phyloP scores from a whole-genome alignment of 257 asterid species.

The Eustoma russellianum region DNA sequence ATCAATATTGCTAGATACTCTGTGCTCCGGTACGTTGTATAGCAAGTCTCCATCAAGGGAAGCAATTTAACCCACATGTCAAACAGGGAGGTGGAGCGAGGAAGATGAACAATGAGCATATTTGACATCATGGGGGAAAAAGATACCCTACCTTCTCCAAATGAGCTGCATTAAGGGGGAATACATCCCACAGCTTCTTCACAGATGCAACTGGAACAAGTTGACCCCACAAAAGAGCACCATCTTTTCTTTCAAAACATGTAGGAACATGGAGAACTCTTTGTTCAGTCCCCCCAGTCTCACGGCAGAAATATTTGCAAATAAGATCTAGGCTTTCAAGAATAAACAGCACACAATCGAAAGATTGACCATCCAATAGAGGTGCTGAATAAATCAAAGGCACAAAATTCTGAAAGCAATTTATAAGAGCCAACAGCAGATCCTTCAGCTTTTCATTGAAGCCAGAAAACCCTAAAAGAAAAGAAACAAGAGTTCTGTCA shows the following conservation, averaged over 20 bases:
- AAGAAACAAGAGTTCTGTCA: constrained; percentile 4
- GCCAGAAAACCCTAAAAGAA: constrained; percentile 49
- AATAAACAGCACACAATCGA: constrained; percentile 62
- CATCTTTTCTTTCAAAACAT: constrained; percentile 20
- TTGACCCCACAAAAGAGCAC: constrained; percentile 17
- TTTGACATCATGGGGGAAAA: neutral
- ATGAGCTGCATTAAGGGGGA: constrained; percentile 45
- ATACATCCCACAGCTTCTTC: constrained; percentile 71
- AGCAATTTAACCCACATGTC: neutral
- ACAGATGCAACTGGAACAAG: constrained; percentile 35
- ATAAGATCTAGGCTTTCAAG: constrained; percentile 69
- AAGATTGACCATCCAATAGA: constrained; percentile 51
- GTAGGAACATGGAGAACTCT: constrained; percentile 18
- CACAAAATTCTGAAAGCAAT: constrained; percentile 58
- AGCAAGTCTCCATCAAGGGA: constrained; percentile 3
- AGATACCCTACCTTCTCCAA: neutral
- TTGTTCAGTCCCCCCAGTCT: constrained; percentile 21
- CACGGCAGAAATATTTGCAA: constrained; percentile 36
- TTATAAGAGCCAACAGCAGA: constrained; percentile 63
- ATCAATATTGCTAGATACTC: too few relatives aligned
- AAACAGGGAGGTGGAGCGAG: neutral
- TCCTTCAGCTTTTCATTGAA: constrained; percentile 43
- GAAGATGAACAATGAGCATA: neutral
- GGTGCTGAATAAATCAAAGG: constrained; percentile 34
- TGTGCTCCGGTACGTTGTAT: neutral